Conservation (phyloP, 176 grass and related monocot genomes). For the Oryza nivara region DNA sequence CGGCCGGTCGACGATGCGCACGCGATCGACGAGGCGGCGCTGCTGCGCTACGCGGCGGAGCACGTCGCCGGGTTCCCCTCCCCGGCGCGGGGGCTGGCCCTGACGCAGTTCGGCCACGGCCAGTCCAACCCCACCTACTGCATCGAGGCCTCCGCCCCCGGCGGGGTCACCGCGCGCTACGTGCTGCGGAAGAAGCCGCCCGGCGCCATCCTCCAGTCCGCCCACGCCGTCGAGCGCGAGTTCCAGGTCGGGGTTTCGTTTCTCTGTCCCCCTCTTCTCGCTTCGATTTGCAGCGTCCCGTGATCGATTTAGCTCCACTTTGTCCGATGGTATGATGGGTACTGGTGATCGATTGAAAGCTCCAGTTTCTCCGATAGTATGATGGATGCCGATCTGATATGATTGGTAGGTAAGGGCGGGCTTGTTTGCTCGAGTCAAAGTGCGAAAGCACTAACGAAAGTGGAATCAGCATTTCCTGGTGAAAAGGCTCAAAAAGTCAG, state of each 20-base stretch:
- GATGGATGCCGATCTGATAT: background rate
- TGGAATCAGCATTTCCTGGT: background rate
- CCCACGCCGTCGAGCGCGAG: slow-evolving; percentile 91
- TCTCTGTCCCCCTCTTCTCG: background rate
- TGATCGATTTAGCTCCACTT: background rate
- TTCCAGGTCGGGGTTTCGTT: slow-evolving; percentile 52
- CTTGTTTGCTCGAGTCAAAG: background rate
- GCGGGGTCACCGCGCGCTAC: slow-evolving; percentile 51
- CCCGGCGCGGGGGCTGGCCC: slow-evolving; percentile 29
- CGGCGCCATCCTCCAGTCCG: slow-evolving; percentile 82
- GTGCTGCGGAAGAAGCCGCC: slow-evolving; percentile 91
- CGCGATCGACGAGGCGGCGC: slow-evolving; percentile 72
- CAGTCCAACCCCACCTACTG: slow-evolving; percentile 96
- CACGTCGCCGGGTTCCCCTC: slow-evolving; percentile 74
- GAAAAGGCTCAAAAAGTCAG: background rate
- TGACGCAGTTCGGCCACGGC: slow-evolving; percentile 85
- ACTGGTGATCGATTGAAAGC: too few relatives aligned
- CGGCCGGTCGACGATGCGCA: slow-evolving; percentile 54
- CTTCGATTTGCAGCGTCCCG: background rate
- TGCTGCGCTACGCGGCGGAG: slow-evolving; percentile 68
- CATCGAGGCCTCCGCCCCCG: slow-evolving; percentile 49
- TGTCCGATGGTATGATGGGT: background rate
- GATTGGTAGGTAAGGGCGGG: background rate
- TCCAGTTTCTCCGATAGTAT: background rate
- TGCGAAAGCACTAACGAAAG: background rate